Evolutionary conservation across 768 basidiomycete species (phyloP).

Genomic region (Termitomyces sp.): DNA sequence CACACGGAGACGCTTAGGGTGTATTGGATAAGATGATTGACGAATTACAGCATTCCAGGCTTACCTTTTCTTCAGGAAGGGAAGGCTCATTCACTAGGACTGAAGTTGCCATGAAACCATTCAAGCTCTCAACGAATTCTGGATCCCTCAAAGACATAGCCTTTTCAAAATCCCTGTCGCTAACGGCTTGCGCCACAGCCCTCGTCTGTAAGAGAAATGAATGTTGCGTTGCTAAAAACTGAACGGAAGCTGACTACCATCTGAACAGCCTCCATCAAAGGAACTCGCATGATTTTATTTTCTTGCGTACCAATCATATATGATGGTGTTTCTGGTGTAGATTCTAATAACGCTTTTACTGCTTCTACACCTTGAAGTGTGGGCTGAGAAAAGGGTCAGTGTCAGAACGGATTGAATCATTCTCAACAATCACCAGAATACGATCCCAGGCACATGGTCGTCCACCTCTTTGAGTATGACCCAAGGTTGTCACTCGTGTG

Average conservation of each 20-base stretch:
- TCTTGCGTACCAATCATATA: slow-evolving; percentile 97
- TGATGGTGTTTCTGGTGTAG: slow-evolving; percentile 88
- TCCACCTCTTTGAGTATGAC: slow-evolving; percentile 96
- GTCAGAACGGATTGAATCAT: not conserved
- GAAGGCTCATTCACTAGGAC: slow-evolving; percentile 47
- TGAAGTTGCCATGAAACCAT: slow-evolving; percentile 77
- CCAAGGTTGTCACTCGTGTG: slow-evolving; percentile 93
- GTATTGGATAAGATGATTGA: slow-evolving; percentile 5
- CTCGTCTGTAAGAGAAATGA: slow-evolving; percentile 54
- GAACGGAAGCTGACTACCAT: slow-evolving; percentile 43
- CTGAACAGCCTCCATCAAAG: slow-evolving; percentile 88
- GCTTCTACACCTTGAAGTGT: slow-evolving; percentile 95
- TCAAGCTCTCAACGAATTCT: slow-evolving; percentile 83
- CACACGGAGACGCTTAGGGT: slow-evolving; percentile 61
- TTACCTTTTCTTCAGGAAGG: slow-evolving; percentile 48
- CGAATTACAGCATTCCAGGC: not conserved
- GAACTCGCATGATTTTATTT: slow-evolving; percentile 91
- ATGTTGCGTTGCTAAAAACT: not conserved
- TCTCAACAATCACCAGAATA: slow-evolving; percentile 58
- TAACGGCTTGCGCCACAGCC: slow-evolving; percentile 79
- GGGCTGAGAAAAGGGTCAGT: slow-evolving; percentile 47
- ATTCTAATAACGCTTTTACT: slow-evolving; percentile 79
- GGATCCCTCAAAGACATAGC: slow-evolving; percentile 89
- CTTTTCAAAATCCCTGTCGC: slow-evolving; percentile 74
- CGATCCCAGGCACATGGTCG: slow-evolving; percentile 91